Base-by-base conservation (phyloP, 1,284 basidiomycete species). In the Anthracocystis panici-leucophaei region DNA sequence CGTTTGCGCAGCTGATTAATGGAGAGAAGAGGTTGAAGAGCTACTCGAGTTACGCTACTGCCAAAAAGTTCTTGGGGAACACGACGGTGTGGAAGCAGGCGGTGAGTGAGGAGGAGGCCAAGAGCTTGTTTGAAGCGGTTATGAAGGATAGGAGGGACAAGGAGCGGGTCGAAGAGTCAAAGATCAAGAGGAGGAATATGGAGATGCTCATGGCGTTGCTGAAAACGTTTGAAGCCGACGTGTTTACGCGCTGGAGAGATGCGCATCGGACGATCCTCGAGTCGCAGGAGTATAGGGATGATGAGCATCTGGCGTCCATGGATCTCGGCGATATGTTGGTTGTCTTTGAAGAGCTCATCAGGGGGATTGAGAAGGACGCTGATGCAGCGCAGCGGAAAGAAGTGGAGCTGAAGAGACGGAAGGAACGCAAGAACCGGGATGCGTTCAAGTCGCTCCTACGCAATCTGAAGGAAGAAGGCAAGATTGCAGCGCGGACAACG, bases 401-500 rank as follows among this genome's bases (percentile, higher is more conserved):
- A n/a, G 44, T 48, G 6, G 60, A 59, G 5, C 50, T 33, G 20
- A 59, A 61, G 44, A 23, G 66, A 35, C 35, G 77, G 4, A 57
- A 54, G n/a, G 79, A 83, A 35, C 65, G 82, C 11, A 61, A 79
- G 68, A 72, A 65, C 38, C 57, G 83, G 23, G 82, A 80, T 21
- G 80, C 61, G 5, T 84, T 79, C 57, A 66, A 93, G 90, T 88
- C 87, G 12, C 87, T 97, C 16, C 88, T 99, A 9, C 87, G 90
- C 51, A 91, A 91, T 62, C 87, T 97, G 12, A 87, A 91, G 10
- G 86, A 88, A 2, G 84, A 87, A 0, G 91, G 93, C 8, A 88
- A 91, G 54, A 89, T 99, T 84, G 91, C 89, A 55, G 91, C 94
- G 7, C 90, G 91, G 31, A 90, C 91, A 3, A 96, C 94, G 83